phyloP scores from a whole-genome alignment of 2,329 filamentous ascomycete genomes.

The Ascochyta rabiei region DNA sequence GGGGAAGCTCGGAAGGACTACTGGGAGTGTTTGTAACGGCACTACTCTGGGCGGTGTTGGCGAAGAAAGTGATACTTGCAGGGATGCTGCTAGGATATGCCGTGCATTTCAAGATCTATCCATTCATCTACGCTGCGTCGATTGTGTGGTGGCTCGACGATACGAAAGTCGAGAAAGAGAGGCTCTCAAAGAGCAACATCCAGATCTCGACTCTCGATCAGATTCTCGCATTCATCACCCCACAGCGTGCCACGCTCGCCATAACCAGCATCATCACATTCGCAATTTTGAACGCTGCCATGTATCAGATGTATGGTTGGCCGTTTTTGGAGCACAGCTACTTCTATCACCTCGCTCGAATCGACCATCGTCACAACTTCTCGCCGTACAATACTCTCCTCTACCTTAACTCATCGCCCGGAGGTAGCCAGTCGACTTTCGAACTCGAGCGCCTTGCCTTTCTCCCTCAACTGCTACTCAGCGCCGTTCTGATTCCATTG shows the following conservation, averaged over 20 bases:
- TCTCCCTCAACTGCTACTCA: constrained; percentile 82
- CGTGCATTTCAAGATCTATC: constrained; percentile 99
- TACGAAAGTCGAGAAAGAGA: constrained; percentile 43
- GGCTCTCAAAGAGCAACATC: background rate
- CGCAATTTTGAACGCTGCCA: constrained; percentile 71
- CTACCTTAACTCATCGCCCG: constrained; percentile 77
- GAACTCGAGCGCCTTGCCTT: constrained; percentile 83
- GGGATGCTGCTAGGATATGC: constrained; percentile 78
- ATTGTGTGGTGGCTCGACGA: constrained; percentile 81
- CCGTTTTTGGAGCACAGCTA: constrained; percentile 90
- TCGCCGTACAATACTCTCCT: constrained; percentile 93
- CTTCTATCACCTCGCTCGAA: constrained; percentile 87
- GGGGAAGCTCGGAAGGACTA: constrained; percentile 91
- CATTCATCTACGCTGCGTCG: constrained; percentile 88
- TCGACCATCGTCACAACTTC: constrained; percentile 98
- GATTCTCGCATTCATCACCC: constrained; percentile 36
- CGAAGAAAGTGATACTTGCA: constrained; percentile 66
- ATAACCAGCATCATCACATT: constrained; percentile 75
- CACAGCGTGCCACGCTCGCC: constrained; percentile 61
- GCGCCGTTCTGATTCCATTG: constrained; percentile 76
- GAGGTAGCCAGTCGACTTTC: constrained; percentile 33
- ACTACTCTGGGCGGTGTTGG: constrained; percentile 80
- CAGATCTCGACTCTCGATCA: constrained; percentile 30
- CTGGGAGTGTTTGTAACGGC: constrained; percentile 83
- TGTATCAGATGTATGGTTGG: constrained; percentile 76